Base-by-base conservation (phyloP, 2,329 filamentous ascomycete genomes). In the Gnomoniopsis sp. region DNA sequence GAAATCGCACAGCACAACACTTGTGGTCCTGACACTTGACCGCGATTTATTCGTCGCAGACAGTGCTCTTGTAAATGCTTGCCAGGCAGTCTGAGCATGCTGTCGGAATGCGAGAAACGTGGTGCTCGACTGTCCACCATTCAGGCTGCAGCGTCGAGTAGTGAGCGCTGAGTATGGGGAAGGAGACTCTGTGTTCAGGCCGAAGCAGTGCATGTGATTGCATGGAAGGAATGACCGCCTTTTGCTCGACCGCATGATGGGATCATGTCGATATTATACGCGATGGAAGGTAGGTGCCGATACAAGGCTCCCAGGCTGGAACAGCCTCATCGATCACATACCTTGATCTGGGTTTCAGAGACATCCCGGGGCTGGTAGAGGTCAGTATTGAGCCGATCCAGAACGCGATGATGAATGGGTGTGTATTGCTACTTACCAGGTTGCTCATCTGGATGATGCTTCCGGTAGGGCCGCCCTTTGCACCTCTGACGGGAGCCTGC, bases 371-470 rank as follows among this genome's bases (percentile, higher is more conserved):
- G 95, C 91, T 98, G 67, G n/a, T 17, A 19, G 43, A 22, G 14
- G 43, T 46, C 36, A 57, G 19, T 10, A 26, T 53, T 30, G 23
- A 49, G 14, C 75, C 89, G 79, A 89, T 83, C 51, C 49, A 62
- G 49, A 21, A n/a, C 12, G 30, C 43, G 12, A 34, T 2, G 49
- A 50, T 43, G 38, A 15, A 19, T 21, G 10, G 8, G 22, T 33
- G 17, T 50, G 12, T 67, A 3, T 30, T 26, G 34, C 36, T 64
- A 77, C 92, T 77, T 88, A 97, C 93, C 83, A 99, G 85, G 81
- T 96, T 96, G 88, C 91, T 96, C 79, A 99, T 93, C 77, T 96
- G 90, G 79, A 98, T 93, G 81, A 97, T 98, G 83, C 91, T 96
- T 67, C 96, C 91, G 70, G 86, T 87, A 69, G 80, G 79, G 62